A percentile compares a stretch with the other conserved stretches of the same genome.
These are phyloP conservation scores for Calamus simplicifolius DNA, from an alignment of 176 grass and related monocot genomes.

Conservation along the genomic window DNA sequence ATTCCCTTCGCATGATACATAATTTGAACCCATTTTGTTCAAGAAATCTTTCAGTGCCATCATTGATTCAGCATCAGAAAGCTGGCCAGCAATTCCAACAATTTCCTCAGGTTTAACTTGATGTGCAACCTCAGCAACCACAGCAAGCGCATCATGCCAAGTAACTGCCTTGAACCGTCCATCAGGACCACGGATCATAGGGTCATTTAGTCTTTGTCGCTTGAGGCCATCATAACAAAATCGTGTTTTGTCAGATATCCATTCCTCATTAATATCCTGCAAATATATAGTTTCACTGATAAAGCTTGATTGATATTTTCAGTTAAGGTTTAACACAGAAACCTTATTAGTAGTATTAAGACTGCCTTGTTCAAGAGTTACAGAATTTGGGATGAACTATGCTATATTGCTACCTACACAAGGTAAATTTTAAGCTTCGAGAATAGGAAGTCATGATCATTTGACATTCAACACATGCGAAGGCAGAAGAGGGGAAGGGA, in stretches of 20 bases:
- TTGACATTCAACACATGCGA: no score
- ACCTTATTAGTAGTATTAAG: no score
- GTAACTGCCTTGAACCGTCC: constrained; percentile 81
- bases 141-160: constrained; percentile 81
- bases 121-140: constrained; percentile 78
- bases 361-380: no score
- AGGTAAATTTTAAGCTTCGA: no score
- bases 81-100: constrained; percentile 81
- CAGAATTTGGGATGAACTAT: no score
- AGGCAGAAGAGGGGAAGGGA: no score
- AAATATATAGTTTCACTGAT: constrained; percentile 3
- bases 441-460: no score
- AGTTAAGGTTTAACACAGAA: no score
- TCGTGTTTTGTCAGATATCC: constrained; percentile 98
- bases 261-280: constrained; percentile 99
- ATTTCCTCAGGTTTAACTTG: constrained; percentile 90
- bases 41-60: constrained; percentile 96
- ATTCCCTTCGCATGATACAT: constrained; percentile 82
- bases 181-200: constrained; percentile 95
- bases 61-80: constrained; percentile 98
- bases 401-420: no score
- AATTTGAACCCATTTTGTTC: constrained; percentile 90
- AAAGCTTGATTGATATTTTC: no score
- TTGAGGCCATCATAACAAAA: constrained; percentile 97
- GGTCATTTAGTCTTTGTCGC: constrained; percentile 94